A percentile compares a stretch with the other conserved stretches of the same genome.
Conservation (phyloP, 2,329 filamentous ascomycete species). For the Aspergillus quadrilineatus region DNA sequence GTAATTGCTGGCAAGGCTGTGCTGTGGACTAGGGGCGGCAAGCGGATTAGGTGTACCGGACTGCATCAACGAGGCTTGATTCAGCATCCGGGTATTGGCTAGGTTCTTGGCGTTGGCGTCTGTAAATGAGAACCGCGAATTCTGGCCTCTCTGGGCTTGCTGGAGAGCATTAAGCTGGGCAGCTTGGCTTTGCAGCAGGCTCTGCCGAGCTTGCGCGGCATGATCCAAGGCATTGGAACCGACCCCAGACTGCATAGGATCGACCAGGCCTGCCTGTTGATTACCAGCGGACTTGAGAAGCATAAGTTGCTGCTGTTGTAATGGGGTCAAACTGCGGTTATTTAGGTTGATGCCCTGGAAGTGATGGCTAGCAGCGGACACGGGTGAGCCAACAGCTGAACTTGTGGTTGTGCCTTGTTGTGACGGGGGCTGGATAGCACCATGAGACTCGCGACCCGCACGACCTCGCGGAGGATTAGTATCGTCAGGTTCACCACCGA, state of each 20-base stretch:
- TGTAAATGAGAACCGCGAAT: conserved; percentile 83
- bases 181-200: conserved; percentile 47
- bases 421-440: conserved; percentile 73
- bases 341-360: conserved; percentile 61
- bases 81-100: conserved; percentile 58
- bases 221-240: conserved; percentile 40
- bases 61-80: conserved; percentile 46
- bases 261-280: conserved; percentile 59
- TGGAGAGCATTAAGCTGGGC: conserved; percentile 56
- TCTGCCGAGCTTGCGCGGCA: conserved; percentile 44
- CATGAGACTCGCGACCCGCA: conserved; percentile 59
- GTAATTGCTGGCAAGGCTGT: conserved; percentile 62
- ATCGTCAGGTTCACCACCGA: conserved; percentile 92
- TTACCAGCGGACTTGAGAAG: conserved; percentile 60
- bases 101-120: conserved; percentile 57
- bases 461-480: conserved; percentile 52
- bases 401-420: conserved; percentile 58
- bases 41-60: conserved; percentile 39
- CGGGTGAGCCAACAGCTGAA: conserved; percentile 43
- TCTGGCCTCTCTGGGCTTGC: conserved; percentile 72
- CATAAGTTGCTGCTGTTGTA: conserved; percentile 72
- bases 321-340: conserved; percentile 73
- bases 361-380: conserved; percentile 42
- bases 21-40: conserved; percentile 39
- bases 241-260: conserved; percentile 36